phyloP scores from a whole-genome alignment of 2,329 filamentous ascomycete genomes.

The Sclerotinia subarctica region DNA sequence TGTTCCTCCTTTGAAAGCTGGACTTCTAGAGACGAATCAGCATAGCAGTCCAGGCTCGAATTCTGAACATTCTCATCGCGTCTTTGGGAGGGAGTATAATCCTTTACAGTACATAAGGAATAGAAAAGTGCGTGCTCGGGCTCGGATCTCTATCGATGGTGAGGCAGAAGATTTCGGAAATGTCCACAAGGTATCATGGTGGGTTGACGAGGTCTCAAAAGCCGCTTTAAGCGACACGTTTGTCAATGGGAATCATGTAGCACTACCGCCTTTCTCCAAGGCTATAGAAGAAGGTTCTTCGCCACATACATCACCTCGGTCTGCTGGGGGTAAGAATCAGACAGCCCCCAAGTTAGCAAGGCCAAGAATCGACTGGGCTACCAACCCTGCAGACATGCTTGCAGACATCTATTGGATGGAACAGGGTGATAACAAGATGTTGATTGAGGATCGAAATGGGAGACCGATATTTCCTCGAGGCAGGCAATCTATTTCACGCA shows the following conservation, averaged over 20 bases:
- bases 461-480: constrained; percentile 63
- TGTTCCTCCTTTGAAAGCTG: constrained; percentile 67
- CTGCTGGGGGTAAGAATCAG: constrained; percentile 42
- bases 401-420: constrained; percentile 92
- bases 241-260: constrained; percentile 40
- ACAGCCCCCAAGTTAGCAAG: constrained; percentile 57
- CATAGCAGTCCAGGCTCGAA: constrained; percentile 43
- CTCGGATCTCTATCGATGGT: constrained; percentile 70
- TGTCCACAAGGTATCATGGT: constrained; percentile 65
- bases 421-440: constrained; percentile 71
- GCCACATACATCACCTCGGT: constrained; percentile 40
- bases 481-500: constrained; percentile 39
- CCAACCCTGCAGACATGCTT: constrained; percentile 79
- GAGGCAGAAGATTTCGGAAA: constrained; percentile 76
- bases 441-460: constrained; percentile 78
- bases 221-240: constrained; percentile 28
- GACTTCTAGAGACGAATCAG: constrained; percentile 40
- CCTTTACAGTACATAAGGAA: constrained; percentile 92
- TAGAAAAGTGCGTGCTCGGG: constrained; percentile 75
- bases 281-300: constrained; percentile 30
- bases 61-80: constrained; percentile 33
- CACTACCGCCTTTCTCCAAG: constrained; percentile 44
- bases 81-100: constrained; percentile 73
- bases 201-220: constrained; percentile 65
- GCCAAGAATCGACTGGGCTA: constrained; percentile 79